These are phyloP conservation scores for Porodaedalea pini DNA, from an alignment of 1,284 basidiomycete genomes.

Conservation along the genomic window DNA sequence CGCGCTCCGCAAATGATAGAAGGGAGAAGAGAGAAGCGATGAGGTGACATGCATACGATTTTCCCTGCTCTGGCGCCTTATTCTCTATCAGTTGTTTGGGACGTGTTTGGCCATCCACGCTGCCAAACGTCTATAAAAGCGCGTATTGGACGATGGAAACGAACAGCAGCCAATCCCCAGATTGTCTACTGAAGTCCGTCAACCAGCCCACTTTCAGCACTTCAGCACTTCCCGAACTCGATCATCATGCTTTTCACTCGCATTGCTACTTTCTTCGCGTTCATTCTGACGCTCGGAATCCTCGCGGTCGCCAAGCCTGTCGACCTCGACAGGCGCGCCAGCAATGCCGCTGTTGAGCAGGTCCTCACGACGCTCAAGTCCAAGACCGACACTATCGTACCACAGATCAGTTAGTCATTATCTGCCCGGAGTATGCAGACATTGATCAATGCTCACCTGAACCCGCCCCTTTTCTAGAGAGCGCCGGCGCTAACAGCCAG, in stretches of 20 bases:
- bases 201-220: neutral
- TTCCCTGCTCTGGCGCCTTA: neutral
- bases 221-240: neutral
- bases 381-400: constrained; percentile 1
- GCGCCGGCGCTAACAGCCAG: neutral
- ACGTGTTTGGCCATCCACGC: neutral
- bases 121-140: neutral
- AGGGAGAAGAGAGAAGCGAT: too few relatives aligned
- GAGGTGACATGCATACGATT: too few relatives aligned
- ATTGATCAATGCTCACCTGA: neutral
- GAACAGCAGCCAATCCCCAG: neutral
- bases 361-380: constrained; percentile 11
- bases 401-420: constrained; percentile 14
- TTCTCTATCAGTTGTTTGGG: neutral
- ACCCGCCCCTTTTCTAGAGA: constrained; percentile 1
- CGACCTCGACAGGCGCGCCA: constrained; percentile 8
- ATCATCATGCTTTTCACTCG: constrained; percentile 14
- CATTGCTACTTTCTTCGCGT: constrained; percentile 7
- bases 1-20: too few relatives aligned
- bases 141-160: neutral
- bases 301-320: constrained; percentile 14
- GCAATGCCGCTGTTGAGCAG: neutral
- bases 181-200: constrained; percentile 8
- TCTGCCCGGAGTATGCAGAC: neutral
- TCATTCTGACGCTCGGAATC: constrained; percentile 12